Percentiles rank a stretch among this genome's conserved stretches.
phyloP scores from a whole-genome alignment of 2,329 filamentous ascomycete genomes.

The Bipolaris gigantea region DNA sequence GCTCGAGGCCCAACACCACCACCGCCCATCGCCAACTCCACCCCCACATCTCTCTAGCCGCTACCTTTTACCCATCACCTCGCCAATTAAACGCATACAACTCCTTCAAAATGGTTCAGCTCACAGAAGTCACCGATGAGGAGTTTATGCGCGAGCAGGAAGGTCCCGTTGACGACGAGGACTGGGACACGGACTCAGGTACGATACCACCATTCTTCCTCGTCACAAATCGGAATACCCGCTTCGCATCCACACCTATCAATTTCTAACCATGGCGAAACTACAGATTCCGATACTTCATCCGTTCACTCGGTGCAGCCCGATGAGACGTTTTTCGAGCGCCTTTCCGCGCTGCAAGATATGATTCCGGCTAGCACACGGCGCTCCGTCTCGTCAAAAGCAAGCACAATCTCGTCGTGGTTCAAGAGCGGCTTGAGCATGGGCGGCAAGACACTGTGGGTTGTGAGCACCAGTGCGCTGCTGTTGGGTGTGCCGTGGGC shows the following conservation, averaged over 20 bases:
- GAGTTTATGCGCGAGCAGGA: conserved; percentile 77
- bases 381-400: conserved; percentile 52
- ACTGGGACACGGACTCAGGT: conserved; percentile 94
- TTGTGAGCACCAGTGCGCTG: conserved; percentile 85
- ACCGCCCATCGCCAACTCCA: conserved; percentile 1
- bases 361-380: conserved; percentile 80
- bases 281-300: conserved; percentile 76
- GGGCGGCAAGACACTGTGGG: conserved; percentile 85
- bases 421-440: conserved; percentile 66
- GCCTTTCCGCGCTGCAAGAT: conserved; percentile 71
- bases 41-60: conserved; percentile 3
- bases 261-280: conserved; percentile 53
- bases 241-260: background rate
- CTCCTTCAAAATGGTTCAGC: conserved; percentile 78
- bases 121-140: conserved; percentile 96
- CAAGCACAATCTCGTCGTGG: conserved; percentile 58
- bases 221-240: conserved; percentile 55
- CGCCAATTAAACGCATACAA: background rate
- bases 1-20: conserved; percentile 9
- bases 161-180: conserved; percentile 73
- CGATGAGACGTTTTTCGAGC: conserved; percentile 58
- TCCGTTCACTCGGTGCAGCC: conserved; percentile 55
- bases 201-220: conserved; percentile 51
- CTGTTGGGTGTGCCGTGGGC: conserved; percentile 92
- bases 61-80: background rate